A percentile compares a stretch with the other conserved stretches of the same genome.
Conservation (phyloP, 768 basidiomycete species). For the Podaxis sp. region DNA sequence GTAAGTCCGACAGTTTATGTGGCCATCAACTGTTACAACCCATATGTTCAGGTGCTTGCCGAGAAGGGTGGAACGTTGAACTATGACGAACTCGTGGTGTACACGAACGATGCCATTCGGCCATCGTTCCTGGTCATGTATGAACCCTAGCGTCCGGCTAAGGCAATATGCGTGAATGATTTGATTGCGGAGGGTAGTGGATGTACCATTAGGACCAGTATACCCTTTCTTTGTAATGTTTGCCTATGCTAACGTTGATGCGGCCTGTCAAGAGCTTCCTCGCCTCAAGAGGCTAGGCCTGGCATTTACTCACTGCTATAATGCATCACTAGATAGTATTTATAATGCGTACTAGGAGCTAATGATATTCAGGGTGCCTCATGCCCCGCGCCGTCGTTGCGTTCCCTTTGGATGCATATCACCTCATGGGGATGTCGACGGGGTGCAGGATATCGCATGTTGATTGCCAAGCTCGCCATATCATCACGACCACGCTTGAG, state of each 20-base stretch:
- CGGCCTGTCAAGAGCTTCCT: too few relatives aligned
- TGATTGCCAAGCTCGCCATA: constrained; percentile 56
- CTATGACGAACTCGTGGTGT: constrained; percentile 72
- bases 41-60: constrained; percentile 53
- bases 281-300: background rate
- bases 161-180: background rate
- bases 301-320: background rate
- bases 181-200: background rate
- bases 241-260: too few relatives aligned
- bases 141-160: constrained; percentile 37
- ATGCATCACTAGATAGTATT: background rate
- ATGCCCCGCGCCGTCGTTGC: too few relatives aligned
- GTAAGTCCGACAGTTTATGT: constrained; percentile 36
- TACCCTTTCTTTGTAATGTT: background rate
- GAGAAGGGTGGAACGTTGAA: constrained; percentile 68
- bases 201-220: background rate
- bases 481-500: constrained; percentile 43
- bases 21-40: background rate
- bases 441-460: constrained; percentile 33
- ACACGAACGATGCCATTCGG: constrained; percentile 68
- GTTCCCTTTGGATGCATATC: background rate
- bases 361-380: background rate
- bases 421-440: background rate
- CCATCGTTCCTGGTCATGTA: constrained; percentile 74
- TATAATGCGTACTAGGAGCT: background rate